Percentiles rank a stretch among this genome's conserved stretches.
Conservation (phyloP, 2,329 filamentous ascomycete genomes). For the Colletotrichum cereale region DNA sequence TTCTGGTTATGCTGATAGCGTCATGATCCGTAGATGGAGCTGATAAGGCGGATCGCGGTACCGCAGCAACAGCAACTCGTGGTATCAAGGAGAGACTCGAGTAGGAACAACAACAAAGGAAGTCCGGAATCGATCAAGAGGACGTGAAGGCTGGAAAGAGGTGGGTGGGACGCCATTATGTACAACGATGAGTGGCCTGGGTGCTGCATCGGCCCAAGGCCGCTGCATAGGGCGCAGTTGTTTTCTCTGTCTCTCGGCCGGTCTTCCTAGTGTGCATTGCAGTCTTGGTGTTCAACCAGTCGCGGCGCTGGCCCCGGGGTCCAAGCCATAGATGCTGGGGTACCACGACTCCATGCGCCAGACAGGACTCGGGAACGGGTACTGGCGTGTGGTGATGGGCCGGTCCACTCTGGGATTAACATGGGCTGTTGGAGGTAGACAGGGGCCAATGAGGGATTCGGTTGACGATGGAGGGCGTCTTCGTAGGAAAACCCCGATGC, state of each 20-base stretch:
- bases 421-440: conserved; percentile 21
- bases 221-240: conserved; percentile 24
- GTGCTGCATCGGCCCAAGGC: conserved; percentile 8
- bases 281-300: conserved; percentile 35
- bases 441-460: conserved; percentile 27
- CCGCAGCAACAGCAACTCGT: conserved; percentile 28
- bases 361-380: conserved; percentile 37
- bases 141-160: conserved; percentile 9
- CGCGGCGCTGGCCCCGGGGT: conserved; percentile 24
- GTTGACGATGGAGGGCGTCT: conserved; percentile 27
- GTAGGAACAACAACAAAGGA: conserved; percentile 31
- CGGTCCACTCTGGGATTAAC: conserved; percentile 31
- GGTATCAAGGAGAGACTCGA: conserved; percentile 41
- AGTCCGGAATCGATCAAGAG: conserved; percentile 28
- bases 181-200: conserved; percentile 32
- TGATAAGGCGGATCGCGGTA: conserved; percentile 14
- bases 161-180: conserved; percentile 40
- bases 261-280: conserved; percentile 7
- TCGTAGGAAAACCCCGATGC: conserved; percentile 27
- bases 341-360: conserved; percentile 35
- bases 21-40: conserved; percentile 28
- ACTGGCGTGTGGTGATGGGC: conserved; percentile 35
- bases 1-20: conserved; percentile 28
- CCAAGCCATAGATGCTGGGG: conserved; percentile 33
- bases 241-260: conserved; percentile 26